phyloP scores from a whole-genome alignment of 2,329 filamentous ascomycete genomes.

The Bimuria novae-zelandiae region DNA sequence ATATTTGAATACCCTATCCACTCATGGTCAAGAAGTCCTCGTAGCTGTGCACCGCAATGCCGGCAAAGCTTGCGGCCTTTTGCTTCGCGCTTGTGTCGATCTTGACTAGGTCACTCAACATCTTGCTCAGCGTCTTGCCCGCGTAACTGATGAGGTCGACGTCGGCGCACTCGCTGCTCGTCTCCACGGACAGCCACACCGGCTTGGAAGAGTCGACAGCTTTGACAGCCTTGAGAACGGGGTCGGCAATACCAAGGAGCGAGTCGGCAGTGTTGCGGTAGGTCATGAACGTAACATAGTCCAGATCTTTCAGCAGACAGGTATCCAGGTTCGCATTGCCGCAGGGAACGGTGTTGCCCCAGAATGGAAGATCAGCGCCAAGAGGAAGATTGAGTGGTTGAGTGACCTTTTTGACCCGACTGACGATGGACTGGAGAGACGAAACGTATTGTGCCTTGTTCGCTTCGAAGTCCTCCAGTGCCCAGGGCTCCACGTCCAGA shows the following conservation, averaged over 20 bases:
- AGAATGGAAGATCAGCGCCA: conserved; percentile 16
- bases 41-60: conserved; percentile 15
- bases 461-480: conserved; percentile 9
- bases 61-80: conserved; percentile 4
- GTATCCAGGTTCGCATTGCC: conserved; percentile 11
- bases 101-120: conserved; percentile 7
- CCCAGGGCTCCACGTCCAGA: conserved; percentile 17
- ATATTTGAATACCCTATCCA: no score
- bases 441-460: conserved; percentile 10
- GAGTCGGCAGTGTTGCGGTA: conserved; percentile 10
- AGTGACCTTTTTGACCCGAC: background rate
- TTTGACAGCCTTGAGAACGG: conserved; percentile 5
- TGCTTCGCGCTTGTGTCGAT: conserved; percentile 7
- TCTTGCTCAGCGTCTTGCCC: conserved; percentile 9
- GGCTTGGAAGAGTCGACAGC: background rate
- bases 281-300: conserved; percentile 17
- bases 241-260: conserved; percentile 10
- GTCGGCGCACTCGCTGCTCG: conserved; percentile 2
- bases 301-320: conserved; percentile 10
- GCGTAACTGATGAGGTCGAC: conserved; percentile 13
- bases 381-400: conserved; percentile 6
- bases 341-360: conserved; percentile 13
- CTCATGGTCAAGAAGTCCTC: conserved; percentile 3
- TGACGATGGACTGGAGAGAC: conserved; percentile 8
- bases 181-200: conserved; percentile 15